Conservation (phyloP, 2,329 filamentous ascomycete species). For the Penicillium sp. region DNA sequence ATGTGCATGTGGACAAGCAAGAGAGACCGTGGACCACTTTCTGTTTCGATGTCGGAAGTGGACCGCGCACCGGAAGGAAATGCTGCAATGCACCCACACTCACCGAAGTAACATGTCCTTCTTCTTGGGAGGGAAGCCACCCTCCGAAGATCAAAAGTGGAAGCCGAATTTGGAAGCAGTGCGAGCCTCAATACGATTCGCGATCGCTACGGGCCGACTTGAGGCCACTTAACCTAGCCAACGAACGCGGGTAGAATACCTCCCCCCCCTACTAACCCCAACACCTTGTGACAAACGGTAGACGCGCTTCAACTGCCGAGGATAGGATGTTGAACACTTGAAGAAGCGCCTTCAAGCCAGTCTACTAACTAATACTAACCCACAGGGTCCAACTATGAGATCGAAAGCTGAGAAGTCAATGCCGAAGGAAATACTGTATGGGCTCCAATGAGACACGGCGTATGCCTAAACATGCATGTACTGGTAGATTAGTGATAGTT, state of each 20-base stretch:
- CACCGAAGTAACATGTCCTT: conserved; percentile 6
- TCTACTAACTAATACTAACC: too few species aligned
- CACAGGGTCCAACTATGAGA: too few species aligned
- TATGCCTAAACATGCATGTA: too few species aligned
- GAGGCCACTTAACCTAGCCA: conserved; percentile 26
- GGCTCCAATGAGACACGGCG: too few species aligned
- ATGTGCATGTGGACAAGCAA: neutral
- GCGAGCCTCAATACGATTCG: conserved; percentile 29
- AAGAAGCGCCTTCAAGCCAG: conserved; percentile 19
- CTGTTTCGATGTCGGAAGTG: conserved; percentile 4
- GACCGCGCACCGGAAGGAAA: neutral
- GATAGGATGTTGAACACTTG: conserved; percentile 37
- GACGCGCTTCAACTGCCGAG: conserved; percentile 34
- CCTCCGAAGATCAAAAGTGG: conserved; percentile 24
- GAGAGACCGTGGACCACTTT: neutral
- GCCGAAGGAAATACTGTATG: too few species aligned
- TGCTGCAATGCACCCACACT: conserved; percentile 2
- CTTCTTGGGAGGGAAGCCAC: conserved; percentile 5
- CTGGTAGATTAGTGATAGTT: conserved; percentile 14
- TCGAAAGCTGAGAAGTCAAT: too few species aligned
- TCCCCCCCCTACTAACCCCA: too few species aligned
- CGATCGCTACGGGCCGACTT: conserved; percentile 26
- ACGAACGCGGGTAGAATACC: too few species aligned
- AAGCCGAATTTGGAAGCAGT: conserved; percentile 29
- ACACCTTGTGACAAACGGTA: too few species aligned